Percentiles rank a stretch among this genome's conserved stretches.
Evolutionary conservation across 2,329 filamentous ascomycete genomes (phyloP).

Genomic region (Hymenoscyphus albidus): DNA sequence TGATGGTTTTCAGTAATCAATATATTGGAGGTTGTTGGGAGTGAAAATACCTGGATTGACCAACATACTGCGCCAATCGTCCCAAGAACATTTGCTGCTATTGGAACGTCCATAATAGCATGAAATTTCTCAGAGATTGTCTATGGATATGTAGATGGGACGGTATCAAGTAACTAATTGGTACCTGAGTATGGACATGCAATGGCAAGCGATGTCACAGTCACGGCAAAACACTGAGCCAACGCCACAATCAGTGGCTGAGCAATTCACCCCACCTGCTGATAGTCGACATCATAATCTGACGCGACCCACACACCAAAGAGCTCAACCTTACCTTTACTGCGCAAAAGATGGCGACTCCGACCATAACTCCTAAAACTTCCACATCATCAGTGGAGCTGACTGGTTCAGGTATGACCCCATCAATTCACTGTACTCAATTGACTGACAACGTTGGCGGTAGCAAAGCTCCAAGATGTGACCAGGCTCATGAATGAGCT

Average conservation of each 20-base stretch:
- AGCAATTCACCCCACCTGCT: too few species aligned
- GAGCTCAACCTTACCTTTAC: background rate
- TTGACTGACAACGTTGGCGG: conserved; percentile 4
- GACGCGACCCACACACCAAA: too few species aligned
- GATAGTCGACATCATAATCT: too few species aligned
- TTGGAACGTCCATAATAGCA: conserved; percentile 48
- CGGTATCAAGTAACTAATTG: background rate
- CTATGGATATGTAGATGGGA: background rate
- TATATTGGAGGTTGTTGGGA: background rate
- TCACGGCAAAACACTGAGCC: too few species aligned
- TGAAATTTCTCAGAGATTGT: background rate
- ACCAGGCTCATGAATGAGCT: conserved; percentile 60
- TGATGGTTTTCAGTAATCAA: background rate
- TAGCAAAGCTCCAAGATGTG: conserved; percentile 67
- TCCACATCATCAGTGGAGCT: conserved; percentile 24
- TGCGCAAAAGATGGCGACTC: background rate
- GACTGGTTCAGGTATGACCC: conserved; percentile 24
- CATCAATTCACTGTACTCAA: conserved; percentile 6
- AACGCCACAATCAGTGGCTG: too few species aligned
- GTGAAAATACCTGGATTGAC: conserved; percentile 53
- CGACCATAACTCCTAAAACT: conserved; percentile 11
- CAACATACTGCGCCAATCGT: conserved; percentile 62
- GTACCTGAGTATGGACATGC: too few species aligned
- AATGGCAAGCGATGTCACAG: too few species aligned
- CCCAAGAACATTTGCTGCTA: conserved; percentile 55